Percentiles rank a stretch among this genome's conserved stretches.
phyloP scores from a whole-genome alignment of 305 asterid genomes.

The Ilex paraguariensis region DNA sequence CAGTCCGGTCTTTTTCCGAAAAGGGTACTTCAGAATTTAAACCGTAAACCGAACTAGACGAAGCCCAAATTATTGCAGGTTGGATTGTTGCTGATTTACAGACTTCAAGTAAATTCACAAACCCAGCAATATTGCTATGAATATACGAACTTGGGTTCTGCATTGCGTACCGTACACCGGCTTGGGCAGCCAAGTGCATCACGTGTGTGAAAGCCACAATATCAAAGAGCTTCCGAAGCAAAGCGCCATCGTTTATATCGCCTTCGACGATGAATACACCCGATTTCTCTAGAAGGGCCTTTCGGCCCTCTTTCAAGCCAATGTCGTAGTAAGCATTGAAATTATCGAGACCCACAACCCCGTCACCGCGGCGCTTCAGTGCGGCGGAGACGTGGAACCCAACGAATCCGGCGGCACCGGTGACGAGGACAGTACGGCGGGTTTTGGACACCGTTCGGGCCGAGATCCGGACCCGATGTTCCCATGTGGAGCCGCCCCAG shows the following conservation, averaged over 20 bases:
- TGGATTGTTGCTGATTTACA: conserved; percentile 60
- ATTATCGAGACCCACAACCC: conserved; percentile 80
- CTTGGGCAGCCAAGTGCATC: conserved; percentile 88
- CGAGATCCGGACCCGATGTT: conserved; percentile 36
- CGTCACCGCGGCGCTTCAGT: conserved; percentile 66
- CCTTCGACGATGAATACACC: conserved; percentile 56
- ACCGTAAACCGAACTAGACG: conserved; percentile 82
- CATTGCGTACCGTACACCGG: conserved; percentile 86
- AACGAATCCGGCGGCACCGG: conserved; percentile 82
- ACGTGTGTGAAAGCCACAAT: conserved; percentile 61
- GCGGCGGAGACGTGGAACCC: conserved; percentile 62
- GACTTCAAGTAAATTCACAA: conserved; percentile 60
- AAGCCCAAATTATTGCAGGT: conserved; percentile 75
- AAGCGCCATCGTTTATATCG: conserved; percentile 53
- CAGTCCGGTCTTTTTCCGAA: conserved; percentile 70
- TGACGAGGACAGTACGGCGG: conserved; percentile 41
- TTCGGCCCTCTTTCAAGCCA: conserved; percentile 73
- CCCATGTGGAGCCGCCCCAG: conserved; percentile 29
- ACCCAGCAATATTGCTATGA: conserved; percentile 64
- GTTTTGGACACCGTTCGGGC: conserved; percentile 35
- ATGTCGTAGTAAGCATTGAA: conserved; percentile 62
- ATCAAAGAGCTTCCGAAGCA: conserved; percentile 48
- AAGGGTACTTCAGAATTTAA: conserved; percentile 77
- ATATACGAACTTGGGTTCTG: conserved; percentile 64
- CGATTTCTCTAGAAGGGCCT: conserved; percentile 36